A percentile compares a stretch with the other conserved stretches of the same genome.
These are phyloP conservation scores for Fusarium poae DNA, from an alignment of 2,329 filamentous ascomycete genomes.

Conservation along the genomic window DNA sequence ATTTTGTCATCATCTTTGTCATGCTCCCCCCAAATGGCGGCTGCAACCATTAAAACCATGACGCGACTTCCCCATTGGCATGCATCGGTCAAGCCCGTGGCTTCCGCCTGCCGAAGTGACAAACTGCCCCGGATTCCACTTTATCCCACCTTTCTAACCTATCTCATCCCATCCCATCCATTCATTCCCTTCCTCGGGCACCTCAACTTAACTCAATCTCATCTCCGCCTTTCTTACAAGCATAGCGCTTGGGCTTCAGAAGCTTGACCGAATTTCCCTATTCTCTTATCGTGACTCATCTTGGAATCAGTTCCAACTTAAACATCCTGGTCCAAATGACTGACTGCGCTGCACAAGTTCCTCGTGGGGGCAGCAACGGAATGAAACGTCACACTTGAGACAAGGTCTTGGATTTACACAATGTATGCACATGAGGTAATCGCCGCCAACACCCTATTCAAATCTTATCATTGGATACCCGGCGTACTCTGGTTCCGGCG, in stretches of 20 bases:
- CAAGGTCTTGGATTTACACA: slow-evolving; percentile 19
- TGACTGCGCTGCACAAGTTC: slow-evolving; percentile 5
- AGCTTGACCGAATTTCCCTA: slow-evolving; percentile 16
- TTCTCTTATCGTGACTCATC: slow-evolving; percentile 36
- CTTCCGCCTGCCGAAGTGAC: slow-evolving; percentile 24
- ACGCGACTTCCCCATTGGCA: slow-evolving; percentile 38
- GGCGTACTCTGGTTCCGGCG: slow-evolving; percentile 26
- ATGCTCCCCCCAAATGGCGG: slow-evolving; percentile 22
- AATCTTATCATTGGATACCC: slow-evolving; percentile 25
- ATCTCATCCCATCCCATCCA: background rate
- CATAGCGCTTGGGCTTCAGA: slow-evolving; percentile 10
- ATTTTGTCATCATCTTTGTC: slow-evolving; percentile 30
- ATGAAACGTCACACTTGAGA: slow-evolving; percentile 43
- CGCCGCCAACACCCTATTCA: slow-evolving; percentile 3
- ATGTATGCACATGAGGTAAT: slow-evolving; percentile 15
- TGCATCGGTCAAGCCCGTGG: slow-evolving; percentile 47
- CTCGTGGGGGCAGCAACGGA: slow-evolving; percentile 34
- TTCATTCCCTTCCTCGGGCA: background rate
- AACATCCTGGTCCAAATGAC: slow-evolving; percentile 15
- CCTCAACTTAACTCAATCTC: slow-evolving; percentile 13
- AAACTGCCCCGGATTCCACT: slow-evolving; percentile 5
- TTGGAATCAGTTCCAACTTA: slow-evolving; percentile 1
- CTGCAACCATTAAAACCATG: slow-evolving; percentile 36
- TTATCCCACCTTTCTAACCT: background rate
- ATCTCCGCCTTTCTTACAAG: slow-evolving; percentile 39